Evolutionary conservation across 495 filamentous ascomycete genomes (phyloP).

Genomic region (Cairneyella variabilis): DNA sequence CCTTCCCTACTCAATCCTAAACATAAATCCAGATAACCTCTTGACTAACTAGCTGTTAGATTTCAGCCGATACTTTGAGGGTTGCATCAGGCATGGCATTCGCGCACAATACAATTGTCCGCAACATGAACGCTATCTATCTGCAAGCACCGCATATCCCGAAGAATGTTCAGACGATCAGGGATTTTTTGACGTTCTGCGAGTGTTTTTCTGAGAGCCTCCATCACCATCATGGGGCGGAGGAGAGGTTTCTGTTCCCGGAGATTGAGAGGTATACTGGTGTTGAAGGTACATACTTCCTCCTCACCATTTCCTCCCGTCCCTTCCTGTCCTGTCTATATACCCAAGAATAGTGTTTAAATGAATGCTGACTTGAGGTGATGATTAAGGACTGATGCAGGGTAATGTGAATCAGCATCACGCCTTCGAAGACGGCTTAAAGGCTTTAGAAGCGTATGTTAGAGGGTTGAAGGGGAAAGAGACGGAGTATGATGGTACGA

Average conservation of each 20-base stretch:
- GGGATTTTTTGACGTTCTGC: slow-evolving; percentile 12
- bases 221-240: slow-evolving; percentile 39
- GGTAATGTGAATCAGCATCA: slow-evolving; percentile 42
- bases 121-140: slow-evolving; percentile 49
- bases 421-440: slow-evolving; percentile 36
- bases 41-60: slow-evolving; percentile 41
- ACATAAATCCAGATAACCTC: too few species aligned
- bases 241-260: slow-evolving; percentile 43
- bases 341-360: too few species aligned
- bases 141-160: slow-evolving; percentile 38
- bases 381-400: too few species aligned
- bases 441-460: slow-evolving; percentile 33
- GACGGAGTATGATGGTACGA: slow-evolving; percentile 26
- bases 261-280: slow-evolving; percentile 34
- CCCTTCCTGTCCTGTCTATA: too few species aligned
- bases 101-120: slow-evolving; percentile 45
- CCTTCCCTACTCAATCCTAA: too few species aligned
- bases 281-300: slow-evolving; percentile 29
- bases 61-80: slow-evolving; percentile 4
- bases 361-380: too few species aligned
- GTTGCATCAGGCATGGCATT: slow-evolving; percentile 38
- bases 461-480: not conserved
- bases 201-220: slow-evolving; percentile 29
- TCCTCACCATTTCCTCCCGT: too few species aligned
- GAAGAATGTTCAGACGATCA: not conserved